Evolutionary conservation across 1,284 basidiomycete genomes (phyloP).

Genomic region (Cerioporus squamosus): DNA sequence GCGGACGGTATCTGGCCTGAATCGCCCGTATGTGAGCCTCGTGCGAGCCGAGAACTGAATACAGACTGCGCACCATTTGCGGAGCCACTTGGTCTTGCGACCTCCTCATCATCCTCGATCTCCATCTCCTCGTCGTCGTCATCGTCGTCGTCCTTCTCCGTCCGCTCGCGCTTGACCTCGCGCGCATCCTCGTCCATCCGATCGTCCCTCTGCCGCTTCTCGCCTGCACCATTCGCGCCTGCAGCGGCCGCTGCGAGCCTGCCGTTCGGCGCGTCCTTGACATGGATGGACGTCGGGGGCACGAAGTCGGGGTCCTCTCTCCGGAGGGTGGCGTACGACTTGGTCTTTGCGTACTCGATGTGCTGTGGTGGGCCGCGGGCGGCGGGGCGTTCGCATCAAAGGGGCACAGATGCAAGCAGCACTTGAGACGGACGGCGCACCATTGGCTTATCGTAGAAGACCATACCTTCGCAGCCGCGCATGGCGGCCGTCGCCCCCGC

Average conservation of each 20-base stretch:
- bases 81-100: conserved; percentile 21
- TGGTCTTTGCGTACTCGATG: conserved; percentile 86
- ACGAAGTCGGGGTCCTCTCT: conserved; percentile 78
- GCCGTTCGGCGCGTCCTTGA: conserved; percentile 37
- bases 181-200: conserved; percentile 58
- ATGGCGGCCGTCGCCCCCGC: conserved; percentile 89
- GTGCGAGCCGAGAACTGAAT: conserved; percentile 3
- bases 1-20: conserved; percentile 53
- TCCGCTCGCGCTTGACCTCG: conserved; percentile 69
- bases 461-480: conserved; percentile 88
- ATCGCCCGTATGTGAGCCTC: conserved; percentile 21
- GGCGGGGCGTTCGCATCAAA: conserved; percentile 36
- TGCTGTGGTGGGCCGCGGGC: conserved; percentile 51
- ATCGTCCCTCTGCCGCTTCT: conserved; percentile 74
- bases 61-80: conserved; percentile 19
- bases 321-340: conserved; percentile 81
- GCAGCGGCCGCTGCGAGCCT: conserved; percentile 5
- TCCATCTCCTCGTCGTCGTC: conserved; percentile 86
- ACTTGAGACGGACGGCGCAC: conserved; percentile 54
- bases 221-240: conserved; percentile 38
- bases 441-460: conserved; percentile 92
- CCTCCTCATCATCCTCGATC: conserved; percentile 80
- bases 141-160: conserved; percentile 52
- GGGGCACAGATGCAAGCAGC: conserved; percentile 30
- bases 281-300: conserved; percentile 65